Percentiles rank a stretch among this genome's conserved stretches.
Conservation (phyloP, 768 basidiomycete species). For the Tylopilus sp. region DNA sequence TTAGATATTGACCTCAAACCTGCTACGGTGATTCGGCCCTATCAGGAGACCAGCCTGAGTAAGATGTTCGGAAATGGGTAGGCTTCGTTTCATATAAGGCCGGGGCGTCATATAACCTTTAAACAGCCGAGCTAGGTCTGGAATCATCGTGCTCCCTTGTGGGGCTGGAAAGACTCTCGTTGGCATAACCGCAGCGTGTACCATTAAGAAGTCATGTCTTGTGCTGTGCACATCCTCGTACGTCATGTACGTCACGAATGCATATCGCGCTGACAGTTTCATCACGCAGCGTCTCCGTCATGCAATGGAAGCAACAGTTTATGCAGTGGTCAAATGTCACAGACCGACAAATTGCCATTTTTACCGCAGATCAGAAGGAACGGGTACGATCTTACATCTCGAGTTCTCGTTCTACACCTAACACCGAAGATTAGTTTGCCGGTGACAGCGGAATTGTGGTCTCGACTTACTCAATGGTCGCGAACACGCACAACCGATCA, state of each 20-base stretch:
- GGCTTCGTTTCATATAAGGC: slow-evolving; percentile 14
- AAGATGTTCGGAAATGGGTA: slow-evolving; percentile 99
- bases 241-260: slow-evolving; percentile 31
- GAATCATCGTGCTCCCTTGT: slow-evolving; percentile 97
- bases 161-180: slow-evolving; percentile 99
- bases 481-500: slow-evolving; percentile 97
- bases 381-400: slow-evolving; percentile 50
- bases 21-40: slow-evolving; percentile 93
- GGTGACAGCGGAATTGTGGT: slow-evolving; percentile 98
- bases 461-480: slow-evolving; percentile 99
- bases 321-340: slow-evolving; percentile 99
- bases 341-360: slow-evolving; percentile 93
- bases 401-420: not conserved
- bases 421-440: slow-evolving; percentile 61
- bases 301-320: slow-evolving; percentile 99
- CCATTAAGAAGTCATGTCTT: slow-evolving; percentile 97
- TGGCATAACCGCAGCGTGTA: slow-evolving; percentile 99
- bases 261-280: not conserved
- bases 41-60: slow-evolving; percentile 96
- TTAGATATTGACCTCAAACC: slow-evolving; percentile 99
- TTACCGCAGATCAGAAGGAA: slow-evolving; percentile 97
- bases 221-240: slow-evolving; percentile 98
- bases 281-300: slow-evolving; percentile 72
- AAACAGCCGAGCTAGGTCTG: slow-evolving; percentile 87
- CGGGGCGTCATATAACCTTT: not conserved